These are phyloP conservation scores for Pythium volutum DNA, from an alignment of 352 stramenopile species.

Conservation along the genomic window DNA sequence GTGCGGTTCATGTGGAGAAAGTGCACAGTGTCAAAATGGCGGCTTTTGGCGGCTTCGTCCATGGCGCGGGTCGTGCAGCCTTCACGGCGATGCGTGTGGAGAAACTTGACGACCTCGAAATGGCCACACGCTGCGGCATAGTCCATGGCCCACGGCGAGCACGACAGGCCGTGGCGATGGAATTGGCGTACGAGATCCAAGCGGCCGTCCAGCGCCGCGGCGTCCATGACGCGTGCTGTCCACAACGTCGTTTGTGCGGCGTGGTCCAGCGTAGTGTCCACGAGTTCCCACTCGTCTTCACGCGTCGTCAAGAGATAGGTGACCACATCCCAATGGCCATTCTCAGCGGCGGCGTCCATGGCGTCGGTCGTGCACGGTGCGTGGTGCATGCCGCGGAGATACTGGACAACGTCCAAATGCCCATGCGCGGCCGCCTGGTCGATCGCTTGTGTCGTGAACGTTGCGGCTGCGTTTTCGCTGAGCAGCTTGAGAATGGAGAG, in stretches of 20 bases:
- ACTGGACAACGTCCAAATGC: not conserved
- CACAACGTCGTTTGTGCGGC: not conserved
- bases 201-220: not conserved
- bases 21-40: slow-evolving; percentile 23
- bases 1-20: slow-evolving; percentile 19
- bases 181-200: slow-evolving; percentile 23
- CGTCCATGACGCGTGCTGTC: slow-evolving; percentile 22
- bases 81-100: not conserved
- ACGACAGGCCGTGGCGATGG: slow-evolving; percentile 25
- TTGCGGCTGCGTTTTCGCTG: not conserved
- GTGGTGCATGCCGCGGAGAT: not conserved
- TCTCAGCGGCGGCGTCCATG: slow-evolving; percentile 17
- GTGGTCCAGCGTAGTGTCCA: not conserved
- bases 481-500: not conserved
- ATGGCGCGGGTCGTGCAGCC: slow-evolving; percentile 27
- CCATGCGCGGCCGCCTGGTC: not conserved
- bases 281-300: slow-evolving; percentile 4
- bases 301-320: slow-evolving; percentile 18
- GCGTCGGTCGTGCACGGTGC: not conserved
- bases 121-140: slow-evolving; percentile 16
- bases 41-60: slow-evolving; percentile 16
- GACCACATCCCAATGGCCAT: slow-evolving; percentile 26
- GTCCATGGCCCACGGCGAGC: slow-evolving; percentile 24
- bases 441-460: not conserved
- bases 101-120: not conserved